These are phyloP conservation scores for Talaromyces verruculosus DNA, from an alignment of 2,329 filamentous ascomycete genomes.

Conservation along the genomic window DNA sequence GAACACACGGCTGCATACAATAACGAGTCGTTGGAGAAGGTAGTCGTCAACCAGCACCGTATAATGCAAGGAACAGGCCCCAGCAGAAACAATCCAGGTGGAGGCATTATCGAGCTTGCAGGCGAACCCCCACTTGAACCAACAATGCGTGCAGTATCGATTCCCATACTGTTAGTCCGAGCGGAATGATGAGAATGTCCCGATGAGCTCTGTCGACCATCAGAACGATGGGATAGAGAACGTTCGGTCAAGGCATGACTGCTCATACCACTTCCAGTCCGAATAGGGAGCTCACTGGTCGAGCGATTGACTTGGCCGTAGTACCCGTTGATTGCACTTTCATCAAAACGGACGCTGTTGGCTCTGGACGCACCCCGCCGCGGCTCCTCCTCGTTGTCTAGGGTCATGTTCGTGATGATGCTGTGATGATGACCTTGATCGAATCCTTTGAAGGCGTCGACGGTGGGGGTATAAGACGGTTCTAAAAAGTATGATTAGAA, in stretches of 20 bases:
- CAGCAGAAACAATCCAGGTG: constrained; percentile 79
- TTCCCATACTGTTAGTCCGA: constrained; percentile 81
- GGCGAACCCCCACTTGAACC: constrained; percentile 67
- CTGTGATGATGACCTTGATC: constrained; percentile 79
- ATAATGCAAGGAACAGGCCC: constrained; percentile 92
- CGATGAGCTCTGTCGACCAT: constrained; percentile 91
- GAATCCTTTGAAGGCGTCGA: constrained; percentile 84
- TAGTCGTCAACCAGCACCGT: constrained; percentile 88
- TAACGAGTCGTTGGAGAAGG: constrained; percentile 84
- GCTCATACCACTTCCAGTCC: constrained; percentile 77
- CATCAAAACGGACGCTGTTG: constrained; percentile 96
- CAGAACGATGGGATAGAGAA: constrained; percentile 89
- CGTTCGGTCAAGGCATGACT: constrained; percentile 83
- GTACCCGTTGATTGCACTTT: constrained; percentile 87
- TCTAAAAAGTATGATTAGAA: constrained; percentile 52
- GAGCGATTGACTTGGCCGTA: constrained; percentile 82
- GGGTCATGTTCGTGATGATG: constrained; percentile 74
- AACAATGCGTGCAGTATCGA: constrained; percentile 68
- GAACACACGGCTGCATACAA: constrained; percentile 91
- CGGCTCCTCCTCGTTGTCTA: constrained; percentile 83
- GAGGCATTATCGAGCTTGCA: constrained; percentile 60
- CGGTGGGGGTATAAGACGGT: constrained; percentile 73
- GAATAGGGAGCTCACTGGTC: constrained; percentile 75
- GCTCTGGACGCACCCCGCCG: constrained; percentile 86
- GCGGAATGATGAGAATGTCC: constrained; percentile 75